These are phyloP conservation scores for Heritiera littoralis DNA, from an alignment of 345 rosid species.

Conservation along the genomic window DNA sequence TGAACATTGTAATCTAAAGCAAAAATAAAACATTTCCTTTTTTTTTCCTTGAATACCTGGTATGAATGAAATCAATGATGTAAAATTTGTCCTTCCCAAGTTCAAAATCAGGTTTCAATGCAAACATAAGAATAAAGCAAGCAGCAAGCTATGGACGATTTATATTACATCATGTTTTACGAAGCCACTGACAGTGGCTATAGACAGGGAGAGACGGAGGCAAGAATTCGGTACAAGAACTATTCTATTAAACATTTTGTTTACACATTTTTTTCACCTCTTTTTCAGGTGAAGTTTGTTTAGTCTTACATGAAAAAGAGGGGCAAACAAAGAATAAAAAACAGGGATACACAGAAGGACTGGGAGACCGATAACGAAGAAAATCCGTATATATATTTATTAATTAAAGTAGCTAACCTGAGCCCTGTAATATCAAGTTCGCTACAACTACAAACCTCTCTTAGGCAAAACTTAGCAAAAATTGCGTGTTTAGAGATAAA, in stretches of 20 bases:
- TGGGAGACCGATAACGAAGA: neutral
- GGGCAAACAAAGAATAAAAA: neutral
- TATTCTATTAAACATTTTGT: neutral
- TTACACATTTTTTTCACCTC: neutral
- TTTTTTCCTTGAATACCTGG: too few species aligned
- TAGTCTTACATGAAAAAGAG: neutral
- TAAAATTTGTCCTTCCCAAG: too few species aligned
- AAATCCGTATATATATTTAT: neutral
- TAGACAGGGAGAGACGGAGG: neutral
- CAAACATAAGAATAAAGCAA: too few species aligned
- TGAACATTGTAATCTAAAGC: too few species aligned
- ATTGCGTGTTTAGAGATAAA: neutral
- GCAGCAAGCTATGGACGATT: too few species aligned
- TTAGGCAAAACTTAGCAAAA: slow-evolving; percentile 5
- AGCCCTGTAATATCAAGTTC: neutral
- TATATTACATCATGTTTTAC: neutral
- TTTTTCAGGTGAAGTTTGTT: neutral
- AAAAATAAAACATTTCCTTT: too few species aligned
- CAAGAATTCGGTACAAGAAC: neutral
- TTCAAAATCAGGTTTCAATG: too few species aligned
- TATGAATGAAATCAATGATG: neutral
- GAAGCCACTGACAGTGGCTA: neutral
- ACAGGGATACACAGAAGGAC: neutral
- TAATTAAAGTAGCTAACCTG: neutral
- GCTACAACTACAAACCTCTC: neutral